These are phyloP conservation scores for Wickerhamomyces hampshirensis DNA, from an alignment of 805 yeast species.

Conservation along the genomic window DNA sequence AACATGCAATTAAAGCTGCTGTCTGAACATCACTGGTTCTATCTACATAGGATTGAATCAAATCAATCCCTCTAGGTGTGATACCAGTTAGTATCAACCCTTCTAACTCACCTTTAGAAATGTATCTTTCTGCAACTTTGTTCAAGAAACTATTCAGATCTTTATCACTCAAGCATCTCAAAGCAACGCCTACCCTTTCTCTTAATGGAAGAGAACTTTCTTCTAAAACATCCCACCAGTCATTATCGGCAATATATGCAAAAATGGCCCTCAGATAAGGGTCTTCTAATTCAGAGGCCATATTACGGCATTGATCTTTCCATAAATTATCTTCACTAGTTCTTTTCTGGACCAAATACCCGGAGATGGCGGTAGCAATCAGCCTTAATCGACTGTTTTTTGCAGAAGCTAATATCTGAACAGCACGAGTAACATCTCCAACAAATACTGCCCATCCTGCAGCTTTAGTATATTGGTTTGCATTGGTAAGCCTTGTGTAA, in stretches of 20 bases:
- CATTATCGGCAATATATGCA: conserved; percentile 89
- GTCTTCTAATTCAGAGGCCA: conserved; percentile 83
- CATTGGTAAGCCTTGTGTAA: conserved; percentile 47
- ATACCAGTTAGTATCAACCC: conserved; percentile 91
- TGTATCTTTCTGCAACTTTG: conserved; percentile 65
- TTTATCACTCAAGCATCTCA: conserved; percentile 75
- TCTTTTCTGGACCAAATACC: conserved; percentile 66
- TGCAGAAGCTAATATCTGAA: conserved; percentile 71
- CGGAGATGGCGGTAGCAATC: conserved; percentile 93
- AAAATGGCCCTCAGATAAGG: conserved; percentile 90
- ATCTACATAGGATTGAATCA: conserved; percentile 83
- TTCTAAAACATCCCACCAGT: conserved; percentile 94
- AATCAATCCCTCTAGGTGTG: conserved; percentile 75
- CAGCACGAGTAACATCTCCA: conserved; percentile 79
- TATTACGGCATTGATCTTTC: conserved; percentile 87
- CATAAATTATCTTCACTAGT: conserved; percentile 49
- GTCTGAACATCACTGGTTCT: conserved; percentile 89
- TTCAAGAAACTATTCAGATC: conserved; percentile 71
- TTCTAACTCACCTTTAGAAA: conserved; percentile 78
- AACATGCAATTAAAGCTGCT: conserved; percentile 75
- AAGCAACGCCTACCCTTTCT: conserved; percentile 87
- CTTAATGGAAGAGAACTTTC: conserved; percentile 83
- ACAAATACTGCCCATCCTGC: conserved; percentile 98
- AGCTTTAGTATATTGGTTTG: conserved; percentile 75
- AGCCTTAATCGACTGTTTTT: conserved; percentile 64